Conservation (phyloP, 2,329 filamentous ascomycete genomes). For the Macrophomina phaseolina region DNA sequence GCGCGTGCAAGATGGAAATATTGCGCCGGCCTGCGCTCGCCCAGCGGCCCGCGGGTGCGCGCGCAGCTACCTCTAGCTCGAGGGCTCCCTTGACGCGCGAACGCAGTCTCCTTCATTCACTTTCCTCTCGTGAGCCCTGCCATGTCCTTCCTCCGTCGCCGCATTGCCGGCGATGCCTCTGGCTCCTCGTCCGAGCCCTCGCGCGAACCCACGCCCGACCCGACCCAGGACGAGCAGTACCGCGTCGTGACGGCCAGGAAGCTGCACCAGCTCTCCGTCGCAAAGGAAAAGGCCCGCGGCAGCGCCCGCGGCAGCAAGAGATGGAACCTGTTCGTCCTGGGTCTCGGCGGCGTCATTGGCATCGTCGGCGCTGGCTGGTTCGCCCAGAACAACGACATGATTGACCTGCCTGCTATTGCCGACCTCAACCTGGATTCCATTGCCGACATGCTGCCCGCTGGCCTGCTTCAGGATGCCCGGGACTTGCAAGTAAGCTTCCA, state of each 20-base stretch:
- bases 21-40: not conserved
- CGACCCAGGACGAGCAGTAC: conserved; percentile 54
- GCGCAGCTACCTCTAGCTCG: not conserved
- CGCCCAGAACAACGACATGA: conserved; percentile 85
- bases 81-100: not conserved
- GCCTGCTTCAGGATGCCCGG: conserved; percentile 82
- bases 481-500: conserved; percentile 73
- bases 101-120: not conserved
- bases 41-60: not conserved
- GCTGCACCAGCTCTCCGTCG: conserved; percentile 49
- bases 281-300: conserved; percentile 29
- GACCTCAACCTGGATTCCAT: conserved; percentile 82
- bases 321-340: conserved; percentile 81
- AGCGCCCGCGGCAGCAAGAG: conserved; percentile 60
- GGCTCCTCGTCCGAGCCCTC: conserved; percentile 40
- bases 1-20: not conserved
- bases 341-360: conserved; percentile 87
- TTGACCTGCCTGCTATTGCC: conserved; percentile 76
- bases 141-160: conserved; percentile 47
- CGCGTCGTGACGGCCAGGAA: conserved; percentile 59
- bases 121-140: not conserved
- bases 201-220: conserved; percentile 47
- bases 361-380: conserved; percentile 89
- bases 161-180: conserved; percentile 37
- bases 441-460: conserved; percentile 85